phyloP scores from a whole-genome alignment of 176 grass and related monocot genomes.

The Pontederia paniculata region DNA sequence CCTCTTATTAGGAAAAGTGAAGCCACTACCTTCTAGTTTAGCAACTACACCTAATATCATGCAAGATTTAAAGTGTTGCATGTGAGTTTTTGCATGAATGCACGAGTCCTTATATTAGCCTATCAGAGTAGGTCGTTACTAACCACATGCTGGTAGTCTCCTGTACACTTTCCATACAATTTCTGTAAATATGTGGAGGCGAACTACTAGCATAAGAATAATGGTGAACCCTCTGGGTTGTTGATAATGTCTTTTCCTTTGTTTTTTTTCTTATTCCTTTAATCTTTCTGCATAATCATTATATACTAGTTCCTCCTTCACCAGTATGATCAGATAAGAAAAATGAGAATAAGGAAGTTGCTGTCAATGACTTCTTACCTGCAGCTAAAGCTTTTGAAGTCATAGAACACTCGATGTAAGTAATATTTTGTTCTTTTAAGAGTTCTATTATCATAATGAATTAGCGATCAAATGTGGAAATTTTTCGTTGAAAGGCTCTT shows the following conservation, averaged over 20 bases:
- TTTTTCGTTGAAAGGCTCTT: no score
- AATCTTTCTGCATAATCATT: background rate
- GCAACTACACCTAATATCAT: background rate
- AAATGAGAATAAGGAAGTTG: constrained; percentile 98
- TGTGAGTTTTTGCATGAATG: no score
- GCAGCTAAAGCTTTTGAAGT: constrained; percentile 48
- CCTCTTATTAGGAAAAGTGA: constrained; percentile 20
- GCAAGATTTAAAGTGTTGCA: background rate
- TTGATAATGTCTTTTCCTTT: no score
- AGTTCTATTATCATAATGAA: no score
- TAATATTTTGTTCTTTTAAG: background rate
- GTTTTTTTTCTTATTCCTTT: background rate
- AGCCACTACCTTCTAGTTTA: background rate
- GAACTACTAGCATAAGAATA: no score
- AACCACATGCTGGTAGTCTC: no score
- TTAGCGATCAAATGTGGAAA: no score
- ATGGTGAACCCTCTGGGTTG: no score
- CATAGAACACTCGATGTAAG: constrained; percentile 79
- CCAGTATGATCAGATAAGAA: constrained; percentile 69
- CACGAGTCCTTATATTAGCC: background rate
- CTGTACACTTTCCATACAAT: no score
- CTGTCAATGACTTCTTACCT: constrained; percentile 85
- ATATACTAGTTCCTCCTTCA: background rate
- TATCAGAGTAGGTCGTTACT: background rate
- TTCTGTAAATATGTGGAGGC: no score